Evolutionary conservation across 1,284 basidiomycete genomes (phyloP).

Genomic region (Wolfiporia cocos): DNA sequence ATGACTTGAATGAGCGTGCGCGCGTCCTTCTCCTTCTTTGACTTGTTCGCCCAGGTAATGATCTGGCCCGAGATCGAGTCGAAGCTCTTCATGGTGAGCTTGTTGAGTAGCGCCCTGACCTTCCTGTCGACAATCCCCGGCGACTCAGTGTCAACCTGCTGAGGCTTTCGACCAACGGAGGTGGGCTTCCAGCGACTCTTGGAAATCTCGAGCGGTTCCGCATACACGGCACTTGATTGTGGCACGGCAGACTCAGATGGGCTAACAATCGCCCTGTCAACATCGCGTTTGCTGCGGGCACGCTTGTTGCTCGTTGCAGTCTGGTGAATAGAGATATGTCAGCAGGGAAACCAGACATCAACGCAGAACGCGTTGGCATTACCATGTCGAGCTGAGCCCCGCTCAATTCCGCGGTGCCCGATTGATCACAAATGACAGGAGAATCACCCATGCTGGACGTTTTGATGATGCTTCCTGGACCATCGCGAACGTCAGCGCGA

Average conservation of each 20-base stretch:
- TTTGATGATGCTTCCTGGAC: constrained; percentile 48
- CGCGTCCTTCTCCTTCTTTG: constrained; percentile 88
- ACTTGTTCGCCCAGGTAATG: constrained; percentile 87
- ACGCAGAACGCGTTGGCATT: constrained; percentile 26
- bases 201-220: no score
- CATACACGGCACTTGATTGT: no score
- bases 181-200: no score
- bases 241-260: constrained; percentile 25
- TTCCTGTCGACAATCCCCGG: constrained; percentile 88
- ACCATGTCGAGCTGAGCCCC: constrained; percentile 66
- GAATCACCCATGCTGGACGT: constrained; percentile 42
- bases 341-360: constrained; percentile 30
- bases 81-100: constrained; percentile 96
- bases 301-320: constrained; percentile 49
- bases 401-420: constrained; percentile 59
- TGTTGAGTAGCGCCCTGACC: constrained; percentile 92
- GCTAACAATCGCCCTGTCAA: constrained; percentile 46
- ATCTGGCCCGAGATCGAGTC: constrained; percentile 68
- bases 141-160: constrained; percentile 53
- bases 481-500: constrained; percentile 49
- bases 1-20: constrained; percentile 95
- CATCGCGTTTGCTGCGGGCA: constrained; percentile 69
- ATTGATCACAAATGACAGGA: constrained; percentile 78
- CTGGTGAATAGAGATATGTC: constrained; percentile 37
- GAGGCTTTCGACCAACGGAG: no score